These are phyloP conservation scores for Pichia manshurica DNA, from an alignment of 805 yeast genomes.

Conservation along the genomic window DNA sequence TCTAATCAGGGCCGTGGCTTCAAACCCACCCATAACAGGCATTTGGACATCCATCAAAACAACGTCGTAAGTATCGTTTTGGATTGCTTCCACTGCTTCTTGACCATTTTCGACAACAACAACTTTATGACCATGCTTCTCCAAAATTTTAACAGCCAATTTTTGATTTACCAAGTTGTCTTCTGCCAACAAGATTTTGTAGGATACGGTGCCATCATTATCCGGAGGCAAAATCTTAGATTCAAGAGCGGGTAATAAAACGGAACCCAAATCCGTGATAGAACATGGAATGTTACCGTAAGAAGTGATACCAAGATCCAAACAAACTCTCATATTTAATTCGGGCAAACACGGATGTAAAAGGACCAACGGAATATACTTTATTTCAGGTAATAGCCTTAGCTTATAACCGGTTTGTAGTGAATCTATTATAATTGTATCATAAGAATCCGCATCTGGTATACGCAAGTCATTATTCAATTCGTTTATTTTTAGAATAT, in stretches of 20 bases:
- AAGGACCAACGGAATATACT: slow-evolving; percentile 78
- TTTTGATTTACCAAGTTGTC: slow-evolving; percentile 86
- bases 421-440: slow-evolving; percentile 77
- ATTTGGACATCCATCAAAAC: slow-evolving; percentile 90
- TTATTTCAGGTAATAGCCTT: slow-evolving; percentile 67
- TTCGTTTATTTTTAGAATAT: slow-evolving; percentile 40
- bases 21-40: slow-evolving; percentile 96
- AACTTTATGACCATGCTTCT: slow-evolving; percentile 79
- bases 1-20: slow-evolving; percentile 79
- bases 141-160: slow-evolving; percentile 76
- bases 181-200: slow-evolving; percentile 73
- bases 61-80: slow-evolving; percentile 65
- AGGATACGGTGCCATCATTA: slow-evolving; percentile 71
- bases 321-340: slow-evolving; percentile 72
- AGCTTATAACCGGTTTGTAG: slow-evolving; percentile 67
- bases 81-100: slow-evolving; percentile 74
- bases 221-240: slow-evolving; percentile 75
- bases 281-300: slow-evolving; percentile 88
- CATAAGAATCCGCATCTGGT: slow-evolving; percentile 56
- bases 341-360: slow-evolving; percentile 71
- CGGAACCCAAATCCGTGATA: slow-evolving; percentile 73
- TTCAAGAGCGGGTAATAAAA: slow-evolving; percentile 79
- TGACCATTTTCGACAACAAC: slow-evolving; percentile 83
- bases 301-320: slow-evolving; percentile 81
- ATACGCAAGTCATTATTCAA: slow-evolving; percentile 50